Conservation (phyloP, 345 rosid genomes). For the Salix suchowensis region DNA sequence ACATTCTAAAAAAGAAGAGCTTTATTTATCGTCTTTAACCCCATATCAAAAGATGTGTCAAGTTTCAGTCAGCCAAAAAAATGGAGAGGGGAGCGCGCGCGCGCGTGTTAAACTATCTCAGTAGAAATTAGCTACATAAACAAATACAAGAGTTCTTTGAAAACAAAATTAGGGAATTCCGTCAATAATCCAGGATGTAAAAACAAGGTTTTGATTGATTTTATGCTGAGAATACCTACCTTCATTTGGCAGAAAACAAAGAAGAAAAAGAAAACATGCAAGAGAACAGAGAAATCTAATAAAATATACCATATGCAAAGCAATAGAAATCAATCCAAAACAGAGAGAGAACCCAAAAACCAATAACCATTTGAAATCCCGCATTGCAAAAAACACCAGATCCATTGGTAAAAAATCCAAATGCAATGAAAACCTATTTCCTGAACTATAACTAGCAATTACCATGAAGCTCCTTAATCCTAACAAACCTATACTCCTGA, state of each 20-base stretch:
- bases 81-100: background rate
- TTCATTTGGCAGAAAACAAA: background rate
- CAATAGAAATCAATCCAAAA: background rate
- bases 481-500: background rate
- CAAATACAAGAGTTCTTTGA: background rate
- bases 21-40: background rate
- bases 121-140: background rate
- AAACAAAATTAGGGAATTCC: background rate
- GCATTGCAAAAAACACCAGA: slow-evolving; percentile 30
- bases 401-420: slow-evolving; percentile 26
- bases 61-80: background rate
- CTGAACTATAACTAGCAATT: background rate
- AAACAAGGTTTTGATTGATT: background rate
- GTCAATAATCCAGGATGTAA: background rate
- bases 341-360: background rate
- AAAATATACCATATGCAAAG: background rate
- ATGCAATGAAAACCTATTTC: slow-evolving; percentile 29
- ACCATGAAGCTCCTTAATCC: background rate
- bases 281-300: background rate
- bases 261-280: background rate
- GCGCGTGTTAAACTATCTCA: background rate
- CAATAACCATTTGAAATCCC: slow-evolving; percentile 6
- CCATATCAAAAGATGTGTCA: background rate
- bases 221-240: background rate
- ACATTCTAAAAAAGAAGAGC: background rate